Evolutionary conservation across 78 protist species (phyloP).

Genomic region (Blattamonas nauphoetae): DNA sequence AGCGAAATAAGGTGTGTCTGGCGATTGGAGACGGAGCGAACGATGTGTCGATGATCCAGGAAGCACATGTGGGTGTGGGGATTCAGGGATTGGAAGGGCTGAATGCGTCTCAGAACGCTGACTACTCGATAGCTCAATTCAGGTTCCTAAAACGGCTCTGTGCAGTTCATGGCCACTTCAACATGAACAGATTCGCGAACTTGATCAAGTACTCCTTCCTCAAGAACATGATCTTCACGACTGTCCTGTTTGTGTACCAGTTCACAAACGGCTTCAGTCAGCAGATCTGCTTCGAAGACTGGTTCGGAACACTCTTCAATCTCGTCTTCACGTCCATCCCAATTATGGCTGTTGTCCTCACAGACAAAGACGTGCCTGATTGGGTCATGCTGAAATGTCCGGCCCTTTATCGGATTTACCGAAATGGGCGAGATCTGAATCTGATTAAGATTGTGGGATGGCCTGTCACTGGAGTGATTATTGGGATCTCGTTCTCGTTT

Average conservation of each 20-base stretch:
- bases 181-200: constrained; percentile 27
- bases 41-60: constrained; percentile 73
- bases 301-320: not conserved
- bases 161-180: constrained; percentile 68
- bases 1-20: constrained; percentile 12
- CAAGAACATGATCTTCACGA: constrained; percentile 49
- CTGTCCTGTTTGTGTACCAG: constrained; percentile 45
- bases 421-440: not conserved
- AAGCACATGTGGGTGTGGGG: constrained; percentile 78
- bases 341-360: not conserved
- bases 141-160: constrained; percentile 41
- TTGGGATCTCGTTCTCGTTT: too few relatives aligned
- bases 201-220: constrained; percentile 64
- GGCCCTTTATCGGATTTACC: not conserved
- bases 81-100: constrained; percentile 77
- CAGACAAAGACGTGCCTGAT: constrained; percentile 6
- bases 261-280: constrained; percentile 30
- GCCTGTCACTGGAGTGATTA: not conserved
- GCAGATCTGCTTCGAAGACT: not conserved
- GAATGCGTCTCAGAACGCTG: constrained; percentile 72
- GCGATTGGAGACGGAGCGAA: constrained; percentile 82
- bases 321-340: constrained; percentile 59
- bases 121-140: constrained; percentile 61
- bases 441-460: not conserved
- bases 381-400: not conserved